These are phyloP conservation scores for Aspergillus sp. DNA, from an alignment of 2,329 filamentous ascomycete genomes.

Conservation along the genomic window DNA sequence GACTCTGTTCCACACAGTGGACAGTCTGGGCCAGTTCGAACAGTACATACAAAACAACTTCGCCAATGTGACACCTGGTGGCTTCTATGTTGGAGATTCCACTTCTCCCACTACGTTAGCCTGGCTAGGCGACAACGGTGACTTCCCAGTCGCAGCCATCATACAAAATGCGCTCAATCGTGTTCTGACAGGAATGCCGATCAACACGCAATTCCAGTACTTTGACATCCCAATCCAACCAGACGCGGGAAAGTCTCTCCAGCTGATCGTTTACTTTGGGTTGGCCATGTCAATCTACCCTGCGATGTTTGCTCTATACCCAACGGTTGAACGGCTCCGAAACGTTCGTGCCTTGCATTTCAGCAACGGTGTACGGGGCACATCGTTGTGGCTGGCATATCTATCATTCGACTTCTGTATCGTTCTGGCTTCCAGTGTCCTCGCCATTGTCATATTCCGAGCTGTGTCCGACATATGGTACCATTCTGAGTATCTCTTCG, in stretches of 20 bases:
- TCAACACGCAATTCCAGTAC: constrained; percentile 67
- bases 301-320: constrained; percentile 84
- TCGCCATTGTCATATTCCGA: constrained; percentile 68
- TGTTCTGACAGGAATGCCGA: constrained; percentile 65
- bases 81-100: constrained; percentile 69
- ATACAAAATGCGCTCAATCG: constrained; percentile 65
- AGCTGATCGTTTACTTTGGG: constrained; percentile 77
- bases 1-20: constrained; percentile 51
- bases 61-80: constrained; percentile 70
- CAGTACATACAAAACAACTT: constrained; percentile 61
- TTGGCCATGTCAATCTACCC: constrained; percentile 76
- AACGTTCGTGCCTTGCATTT: constrained; percentile 85
- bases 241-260: constrained; percentile 67
- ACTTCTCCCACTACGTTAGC: constrained; percentile 63
- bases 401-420: constrained; percentile 75
- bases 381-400: constrained; percentile 84
- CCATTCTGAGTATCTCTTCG: constrained; percentile 74
- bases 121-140: constrained; percentile 62
- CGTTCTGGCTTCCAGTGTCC: constrained; percentile 63
- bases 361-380: constrained; percentile 80
- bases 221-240: constrained; percentile 75
- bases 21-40: constrained; percentile 67
- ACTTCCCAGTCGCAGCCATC: constrained; percentile 51
- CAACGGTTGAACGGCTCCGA: constrained; percentile 74
- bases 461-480: constrained; percentile 66